A percentile compares a stretch with the other conserved stretches of the same genome.
These are phyloP conservation scores for Colletotrichum lini DNA, from an alignment of 2,329 filamentous ascomycete species.

Conservation along the genomic window DNA sequence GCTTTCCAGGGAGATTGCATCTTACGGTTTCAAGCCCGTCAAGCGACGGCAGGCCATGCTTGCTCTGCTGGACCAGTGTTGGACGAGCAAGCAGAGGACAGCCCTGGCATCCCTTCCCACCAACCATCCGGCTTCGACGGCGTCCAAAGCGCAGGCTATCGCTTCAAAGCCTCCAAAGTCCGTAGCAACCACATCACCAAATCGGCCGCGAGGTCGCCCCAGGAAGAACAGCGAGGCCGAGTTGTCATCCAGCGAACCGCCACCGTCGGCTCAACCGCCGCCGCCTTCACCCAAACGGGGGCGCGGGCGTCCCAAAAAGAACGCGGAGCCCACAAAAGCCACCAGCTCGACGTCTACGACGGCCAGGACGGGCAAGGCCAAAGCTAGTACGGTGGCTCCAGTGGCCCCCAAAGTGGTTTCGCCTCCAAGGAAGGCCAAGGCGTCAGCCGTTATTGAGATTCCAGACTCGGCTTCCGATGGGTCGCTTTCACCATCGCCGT, in stretches of 20 bases:
- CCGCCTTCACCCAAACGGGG: conserved; percentile 33
- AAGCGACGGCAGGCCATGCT: conserved; percentile 80
- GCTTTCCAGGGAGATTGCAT: conserved; percentile 72
- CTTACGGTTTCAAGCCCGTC: conserved; percentile 81
- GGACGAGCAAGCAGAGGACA: conserved; percentile 68
- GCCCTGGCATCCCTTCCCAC: conserved; percentile 46
- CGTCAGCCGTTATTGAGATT: conserved; percentile 59
- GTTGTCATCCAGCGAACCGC: conserved; percentile 48
- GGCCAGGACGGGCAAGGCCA: conserved; percentile 19
- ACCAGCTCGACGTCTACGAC: neutral
- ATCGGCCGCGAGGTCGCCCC: conserved; percentile 54
- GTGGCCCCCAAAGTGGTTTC: conserved; percentile 44
- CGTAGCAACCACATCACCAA: conserved; percentile 41
- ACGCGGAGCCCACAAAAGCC: conserved; percentile 3
- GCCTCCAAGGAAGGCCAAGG: conserved; percentile 44
- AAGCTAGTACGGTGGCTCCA: conserved; percentile 31
- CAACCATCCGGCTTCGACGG: conserved; percentile 30
- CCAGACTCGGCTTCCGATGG: conserved; percentile 65
- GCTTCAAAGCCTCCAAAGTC: conserved; percentile 31
- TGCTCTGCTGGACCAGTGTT: conserved; percentile 77
- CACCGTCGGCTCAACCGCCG: conserved; percentile 52
- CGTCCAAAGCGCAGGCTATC: conserved; percentile 12
- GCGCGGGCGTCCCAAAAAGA: conserved; percentile 29
- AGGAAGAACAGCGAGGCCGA: conserved; percentile 51
- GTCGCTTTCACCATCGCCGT: conserved; percentile 46